Evolutionary conservation across 768 basidiomycete species (phyloP).

Genomic region (Trametes maxima): DNA sequence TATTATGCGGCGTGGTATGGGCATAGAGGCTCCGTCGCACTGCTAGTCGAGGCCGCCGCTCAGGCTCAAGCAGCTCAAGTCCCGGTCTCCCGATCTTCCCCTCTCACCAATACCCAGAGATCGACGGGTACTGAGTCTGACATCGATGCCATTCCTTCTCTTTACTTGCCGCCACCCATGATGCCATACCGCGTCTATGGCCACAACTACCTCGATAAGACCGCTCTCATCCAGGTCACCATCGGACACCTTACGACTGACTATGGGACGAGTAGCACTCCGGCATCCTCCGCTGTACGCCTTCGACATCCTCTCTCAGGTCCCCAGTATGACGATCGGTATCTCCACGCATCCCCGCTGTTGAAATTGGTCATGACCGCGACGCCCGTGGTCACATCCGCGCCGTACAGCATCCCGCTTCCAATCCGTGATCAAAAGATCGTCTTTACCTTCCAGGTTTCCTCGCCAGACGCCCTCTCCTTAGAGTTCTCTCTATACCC

Average conservation of each 20-base stretch:
- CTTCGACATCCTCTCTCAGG: slow-evolving; percentile 76
- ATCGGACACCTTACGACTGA: slow-evolving; percentile 67
- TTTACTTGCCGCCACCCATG: slow-evolving; percentile 96
- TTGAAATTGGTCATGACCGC: slow-evolving; percentile 96
- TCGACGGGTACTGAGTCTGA: slow-evolving; percentile 56
- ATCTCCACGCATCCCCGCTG: slow-evolving; percentile 73
- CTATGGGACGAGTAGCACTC: slow-evolving; percentile 33
- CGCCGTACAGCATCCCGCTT: slow-evolving; percentile 88
- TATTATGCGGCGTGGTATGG: slow-evolving; percentile 99
- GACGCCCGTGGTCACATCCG: slow-evolving; percentile 77
- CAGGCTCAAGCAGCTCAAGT: slow-evolving; percentile 25
- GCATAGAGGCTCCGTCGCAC: slow-evolving; percentile 66
- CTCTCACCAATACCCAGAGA: slow-evolving; percentile 26
- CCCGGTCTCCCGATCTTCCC: slow-evolving; percentile 30
- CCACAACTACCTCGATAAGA: slow-evolving; percentile 91
- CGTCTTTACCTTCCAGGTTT: slow-evolving; percentile 86
- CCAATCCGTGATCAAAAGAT: slow-evolving; percentile 73
- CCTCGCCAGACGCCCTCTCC: slow-evolving; percentile 68
- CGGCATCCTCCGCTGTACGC: slow-evolving; percentile 52
- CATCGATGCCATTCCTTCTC: slow-evolving; percentile 88
- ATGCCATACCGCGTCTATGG: slow-evolving; percentile 98
- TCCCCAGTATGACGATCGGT: slow-evolving; percentile 65
- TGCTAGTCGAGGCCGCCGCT: slow-evolving; percentile 51
- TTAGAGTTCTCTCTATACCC: slow-evolving; percentile 96
- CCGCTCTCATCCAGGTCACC: slow-evolving; percentile 82